Percentiles rank a stretch among this genome's conserved stretches.
Conservation (phyloP, 352 stramenopile species). For the Paralagenidium karlingii region DNA sequence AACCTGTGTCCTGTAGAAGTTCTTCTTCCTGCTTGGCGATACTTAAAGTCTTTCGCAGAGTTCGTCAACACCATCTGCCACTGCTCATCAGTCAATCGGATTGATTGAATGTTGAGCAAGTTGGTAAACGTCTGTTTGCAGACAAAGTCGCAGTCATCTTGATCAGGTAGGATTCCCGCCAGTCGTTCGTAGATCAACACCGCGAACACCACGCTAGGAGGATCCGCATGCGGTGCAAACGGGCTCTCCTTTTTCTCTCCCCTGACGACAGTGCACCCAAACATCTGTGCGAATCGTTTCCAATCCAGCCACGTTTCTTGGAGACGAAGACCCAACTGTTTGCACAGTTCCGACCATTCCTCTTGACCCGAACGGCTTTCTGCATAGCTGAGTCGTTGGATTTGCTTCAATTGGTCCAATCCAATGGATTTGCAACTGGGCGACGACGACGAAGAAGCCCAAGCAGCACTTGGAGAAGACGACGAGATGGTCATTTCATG, state of each 20-base stretch:
- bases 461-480: no score
- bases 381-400: conserved; percentile 19
- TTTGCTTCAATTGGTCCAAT: conserved; percentile 14
- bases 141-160: conserved; percentile 15
- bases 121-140: conserved; percentile 30
- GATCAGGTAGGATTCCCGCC: conserved; percentile 18
- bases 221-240: conserved; percentile 13
- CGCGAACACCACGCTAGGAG: conserved; percentile 25
- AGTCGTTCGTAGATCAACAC: conserved; percentile 36
- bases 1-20: no score
- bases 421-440: conserved; percentile 19
- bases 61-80: conserved; percentile 35
- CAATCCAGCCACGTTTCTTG: conserved; percentile 16
- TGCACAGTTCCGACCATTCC: conserved; percentile 20
- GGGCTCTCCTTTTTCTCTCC: conserved; percentile 19
- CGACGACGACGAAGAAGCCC: no score
- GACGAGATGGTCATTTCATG: no score
- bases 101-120: conserved; percentile 21
- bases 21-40: no score
- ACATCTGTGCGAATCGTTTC: conserved; percentile 30
- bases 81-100: conserved; percentile 25
- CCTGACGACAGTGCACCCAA: conserved; percentile 13
- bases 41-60: conserved; percentile 26
- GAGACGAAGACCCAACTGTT: conserved; percentile 13
- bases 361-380: conserved; percentile 9